Conservation (phyloP, 2,329 filamentous ascomycete species). For the Knufia fluminis region DNA sequence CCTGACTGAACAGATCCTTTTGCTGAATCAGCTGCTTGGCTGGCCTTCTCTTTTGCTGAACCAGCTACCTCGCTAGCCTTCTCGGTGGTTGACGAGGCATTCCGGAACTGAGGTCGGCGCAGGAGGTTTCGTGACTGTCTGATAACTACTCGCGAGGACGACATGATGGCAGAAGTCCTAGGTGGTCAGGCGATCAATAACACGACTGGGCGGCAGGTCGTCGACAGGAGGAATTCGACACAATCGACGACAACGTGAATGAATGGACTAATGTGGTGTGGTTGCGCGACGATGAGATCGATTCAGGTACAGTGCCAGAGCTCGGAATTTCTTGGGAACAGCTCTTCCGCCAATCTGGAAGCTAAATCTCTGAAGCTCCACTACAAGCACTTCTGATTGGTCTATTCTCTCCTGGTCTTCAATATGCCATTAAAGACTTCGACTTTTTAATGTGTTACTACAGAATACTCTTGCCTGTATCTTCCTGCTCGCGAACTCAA, state of each 20-base stretch:
- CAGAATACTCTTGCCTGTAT: too few species aligned
- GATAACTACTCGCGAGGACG: constrained; percentile 35
- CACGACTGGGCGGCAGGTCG: constrained; percentile 18
- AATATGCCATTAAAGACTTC: too few species aligned
- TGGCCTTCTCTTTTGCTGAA: constrained; percentile 31
- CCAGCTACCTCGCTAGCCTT: constrained; percentile 32
- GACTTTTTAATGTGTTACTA: too few species aligned
- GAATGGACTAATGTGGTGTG: not conserved
- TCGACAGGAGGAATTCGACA: not conserved
- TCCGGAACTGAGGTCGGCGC: constrained; percentile 35
- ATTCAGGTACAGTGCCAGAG: constrained; percentile 8
- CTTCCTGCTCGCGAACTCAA: too few species aligned
- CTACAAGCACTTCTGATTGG: not conserved
- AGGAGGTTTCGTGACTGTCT: constrained; percentile 40
- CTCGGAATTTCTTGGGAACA: constrained; percentile 14
- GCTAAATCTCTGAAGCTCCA: not conserved
- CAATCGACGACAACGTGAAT: not conserved
- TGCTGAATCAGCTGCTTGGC: constrained; percentile 38
- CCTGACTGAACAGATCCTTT: constrained; percentile 35
- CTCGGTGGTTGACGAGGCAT: constrained; percentile 38
- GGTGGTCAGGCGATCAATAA: constrained; percentile 23
- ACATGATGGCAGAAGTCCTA: constrained; percentile 31
- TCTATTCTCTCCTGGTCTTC: not conserved
- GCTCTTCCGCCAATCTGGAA: not conserved
- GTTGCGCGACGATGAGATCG: not conserved